These are phyloP conservation scores for Avena sativa DNA, from an alignment of 176 grass and related monocot species.

Conservation along the genomic window DNA sequence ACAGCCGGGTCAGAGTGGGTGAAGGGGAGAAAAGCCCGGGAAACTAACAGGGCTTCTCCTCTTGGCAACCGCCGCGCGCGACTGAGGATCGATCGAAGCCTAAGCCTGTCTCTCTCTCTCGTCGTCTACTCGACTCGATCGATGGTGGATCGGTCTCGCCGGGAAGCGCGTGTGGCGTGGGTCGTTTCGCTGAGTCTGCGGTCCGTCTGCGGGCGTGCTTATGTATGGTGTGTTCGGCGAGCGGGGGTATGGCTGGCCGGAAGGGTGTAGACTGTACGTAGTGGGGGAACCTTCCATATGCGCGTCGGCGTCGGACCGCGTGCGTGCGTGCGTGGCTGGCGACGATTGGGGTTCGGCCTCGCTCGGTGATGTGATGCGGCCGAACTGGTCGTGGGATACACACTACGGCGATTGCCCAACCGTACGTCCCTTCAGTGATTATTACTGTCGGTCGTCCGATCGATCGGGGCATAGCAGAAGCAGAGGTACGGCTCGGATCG, in stretches of 20 bases:
- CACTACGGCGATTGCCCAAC: neutral
- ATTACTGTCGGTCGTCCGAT: neutral
- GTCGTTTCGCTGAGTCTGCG: neutral
- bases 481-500: neutral
- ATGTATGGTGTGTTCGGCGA: neutral
- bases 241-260: too few species aligned
- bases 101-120: neutral
- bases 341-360: neutral
- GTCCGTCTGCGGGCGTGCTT: neutral
- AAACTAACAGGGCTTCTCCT: neutral
- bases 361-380: neutral
- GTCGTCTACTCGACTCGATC: neutral
- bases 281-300: neutral
- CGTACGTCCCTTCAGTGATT: neutral
- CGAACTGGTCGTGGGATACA: neutral
- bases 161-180: slow-evolving; percentile 3
- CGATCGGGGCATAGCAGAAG: neutral
- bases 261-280: neutral
- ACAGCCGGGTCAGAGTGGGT: slow-evolving; percentile 5
- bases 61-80: slow-evolving; percentile 22
- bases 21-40: slow-evolving; percentile 88
- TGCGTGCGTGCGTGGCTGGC: slow-evolving; percentile 7
- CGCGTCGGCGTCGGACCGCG: slow-evolving; percentile 17
- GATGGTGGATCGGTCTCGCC: neutral
- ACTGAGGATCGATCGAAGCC: neutral